Evolutionary conservation across 192 early-diverging fungal genomes (phyloP), one percentile per base, ranked within the genome.

Genomic region (Backusella liffmaniae): DNA sequence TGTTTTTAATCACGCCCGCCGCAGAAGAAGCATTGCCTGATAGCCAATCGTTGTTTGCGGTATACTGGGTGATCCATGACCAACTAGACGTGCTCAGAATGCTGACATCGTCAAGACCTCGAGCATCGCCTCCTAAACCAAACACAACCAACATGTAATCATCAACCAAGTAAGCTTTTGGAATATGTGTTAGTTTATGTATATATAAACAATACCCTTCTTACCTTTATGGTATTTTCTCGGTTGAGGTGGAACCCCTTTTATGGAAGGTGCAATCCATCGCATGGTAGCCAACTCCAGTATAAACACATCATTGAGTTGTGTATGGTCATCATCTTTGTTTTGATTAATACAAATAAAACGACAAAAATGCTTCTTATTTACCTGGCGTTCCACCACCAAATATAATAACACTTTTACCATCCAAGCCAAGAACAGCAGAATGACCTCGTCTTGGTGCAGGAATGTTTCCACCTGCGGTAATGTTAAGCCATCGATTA

Each of bases 181-280:
- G 2, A 32, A 71, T 26, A 30, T 10, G 12, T 7, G 10, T 36
- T 49, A n/a, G 1, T 1, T 32, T 51, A 23, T 21, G 2, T 32
- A 32, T 32, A 3, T 1, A 32, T 2, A 32, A 32, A 32, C 32
- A 32, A 32, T 32, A 32, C 2, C 32, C 32, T 32, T 32, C 32
- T 18, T 76, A 75, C 79, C 74, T 80, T 80, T 56, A 62, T 80
- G 79, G 37, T 75, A 80, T 70, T 71, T 80, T 26, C 79, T 72
- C 1, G 79, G 79, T 39, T 70, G 62, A 21, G 79, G 79, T 4
- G 79, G 79, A 4, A 76, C 70, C 8, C 75, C 75, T 30, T 46
- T 67, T 18, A 76, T 73, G 1, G 69, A 76, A 21, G 79, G 79
- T 29, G 79, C 75, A 0, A 53, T 80, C 79, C 79, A 80, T 30